Conservation (phyloP, 169 alveolate genomes). For the Babesia microti region DNA sequence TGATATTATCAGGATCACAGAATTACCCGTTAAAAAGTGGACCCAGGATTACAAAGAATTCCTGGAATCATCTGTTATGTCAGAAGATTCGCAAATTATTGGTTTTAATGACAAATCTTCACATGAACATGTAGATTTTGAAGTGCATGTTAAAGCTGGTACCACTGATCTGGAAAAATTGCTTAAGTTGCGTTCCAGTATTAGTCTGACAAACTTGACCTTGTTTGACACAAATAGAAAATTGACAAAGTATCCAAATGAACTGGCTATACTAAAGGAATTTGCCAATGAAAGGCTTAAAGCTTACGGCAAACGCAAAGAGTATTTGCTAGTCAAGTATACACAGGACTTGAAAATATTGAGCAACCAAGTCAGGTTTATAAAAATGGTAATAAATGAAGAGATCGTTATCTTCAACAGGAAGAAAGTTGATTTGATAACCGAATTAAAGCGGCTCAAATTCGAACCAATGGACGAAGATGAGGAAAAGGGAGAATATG, state of each 20-base stretch:
- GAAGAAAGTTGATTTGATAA: slow-evolving; percentile 47
- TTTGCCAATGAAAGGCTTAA: slow-evolving; percentile 82
- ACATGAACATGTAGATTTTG: slow-evolving; percentile 72
- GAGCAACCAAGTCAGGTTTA: slow-evolving; percentile 78
- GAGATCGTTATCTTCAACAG: slow-evolving; percentile 70
- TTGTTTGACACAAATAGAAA: slow-evolving; percentile 83
- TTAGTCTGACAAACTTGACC: slow-evolving; percentile 84
- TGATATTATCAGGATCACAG: slow-evolving; percentile 80
- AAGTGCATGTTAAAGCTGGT: slow-evolving; percentile 67
- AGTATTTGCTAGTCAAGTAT: slow-evolving; percentile 66
- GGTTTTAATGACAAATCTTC: slow-evolving; percentile 74
- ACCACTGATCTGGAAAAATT: slow-evolving; percentile 73
- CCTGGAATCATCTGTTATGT: slow-evolving; percentile 62
- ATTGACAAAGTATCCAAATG: slow-evolving; percentile 77
- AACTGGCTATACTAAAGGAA: slow-evolving; percentile 81
- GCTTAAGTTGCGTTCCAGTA: slow-evolving; percentile 76
- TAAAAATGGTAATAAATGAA: slow-evolving; percentile 72
- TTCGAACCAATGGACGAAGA: slow-evolving; percentile 59
- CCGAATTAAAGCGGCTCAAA: slow-evolving; percentile 64
- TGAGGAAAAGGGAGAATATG: slow-evolving; percentile 66
- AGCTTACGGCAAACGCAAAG: slow-evolving; percentile 77
- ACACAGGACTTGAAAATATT: slow-evolving; percentile 67
- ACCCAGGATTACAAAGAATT: slow-evolving; percentile 90
- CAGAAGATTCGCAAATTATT: slow-evolving; percentile 41
- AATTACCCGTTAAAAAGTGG: slow-evolving; percentile 95